Evolutionary conservation across 345 rosid species (phyloP), one percentile per base, ranked within the genome.

Genomic region (Turritis glabra): DNA sequence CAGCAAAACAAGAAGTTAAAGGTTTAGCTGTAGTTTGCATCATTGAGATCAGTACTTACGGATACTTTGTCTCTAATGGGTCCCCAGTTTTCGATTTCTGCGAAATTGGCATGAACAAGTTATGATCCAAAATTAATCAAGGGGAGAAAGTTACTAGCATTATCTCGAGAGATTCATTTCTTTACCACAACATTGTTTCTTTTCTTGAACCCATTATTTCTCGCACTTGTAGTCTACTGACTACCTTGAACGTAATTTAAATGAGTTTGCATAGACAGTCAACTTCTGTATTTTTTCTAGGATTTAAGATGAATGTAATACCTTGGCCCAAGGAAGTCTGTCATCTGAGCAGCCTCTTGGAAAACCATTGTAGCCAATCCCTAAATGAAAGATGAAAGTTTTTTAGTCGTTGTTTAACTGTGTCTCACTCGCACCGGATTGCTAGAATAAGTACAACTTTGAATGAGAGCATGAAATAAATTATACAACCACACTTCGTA

Each of bases 301-400:
- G 21, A 69, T 40, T 19, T 57, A 14, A 65, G 54, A 60, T 26
- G 27, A 50, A 26, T 5, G 32, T 14, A 32, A 22, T 80, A 90
- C 97, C 97, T 91, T 94, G 68, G 97, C 96, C 98, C 98, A 94
- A 15, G 98, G 96, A 84, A 94, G 97, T 77, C 71, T 83, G 75
- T 91, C 98, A 82, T 94, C 98, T 2, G 98, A 91, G 77, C 98
- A 94, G 62, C 98, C 98, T 83, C 98, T 86, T 30, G 97, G 97
- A 89, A 94, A 91, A 52, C 98, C 98, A 82, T 91, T 94, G 75
- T 94, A 94, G 75, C 98, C 98, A 69, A 94, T 94, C 70, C 97
- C 97, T 91, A 67, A 72, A 74, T 21, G 54, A 55, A 72, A 65
- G 33, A 17, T 17, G 14, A 35, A 46, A 15, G 26, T 25, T 22